phyloP scores from a whole-genome alignment of 1,139 yeast species.

The Taiozyma onychis region DNA sequence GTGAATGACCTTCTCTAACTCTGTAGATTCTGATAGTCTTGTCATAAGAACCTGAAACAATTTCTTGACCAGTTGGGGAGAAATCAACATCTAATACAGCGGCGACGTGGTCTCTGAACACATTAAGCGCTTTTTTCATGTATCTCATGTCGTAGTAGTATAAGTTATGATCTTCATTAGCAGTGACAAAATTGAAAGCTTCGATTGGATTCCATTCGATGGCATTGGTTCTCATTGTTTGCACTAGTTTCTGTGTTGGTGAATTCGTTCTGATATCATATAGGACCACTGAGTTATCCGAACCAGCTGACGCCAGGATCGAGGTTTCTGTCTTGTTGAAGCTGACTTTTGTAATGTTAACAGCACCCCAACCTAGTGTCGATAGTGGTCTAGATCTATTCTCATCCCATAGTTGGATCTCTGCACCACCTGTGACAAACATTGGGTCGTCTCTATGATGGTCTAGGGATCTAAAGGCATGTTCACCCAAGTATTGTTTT shows the following conservation, averaged over 20 bases:
- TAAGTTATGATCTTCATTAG: conserved; percentile 90
- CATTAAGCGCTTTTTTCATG: conserved; percentile 69
- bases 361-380: conserved; percentile 93
- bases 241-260: conserved; percentile 86
- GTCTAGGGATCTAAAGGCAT: conserved; percentile 80
- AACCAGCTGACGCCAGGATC: conserved; percentile 84
- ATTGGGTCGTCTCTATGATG: conserved; percentile 70
- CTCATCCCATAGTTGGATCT: conserved; percentile 86
- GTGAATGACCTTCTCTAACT: conserved; percentile 78
- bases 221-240: conserved; percentile 77
- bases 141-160: conserved; percentile 97
- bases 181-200: conserved; percentile 89
- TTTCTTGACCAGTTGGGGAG: conserved; percentile 94
- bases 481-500: conserved; percentile 78
- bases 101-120: conserved; percentile 92
- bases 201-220: conserved; percentile 98
- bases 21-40: conserved; percentile 81
- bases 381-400: conserved; percentile 71
- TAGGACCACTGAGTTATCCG: conserved; percentile 84
- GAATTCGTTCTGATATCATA: conserved; percentile 91
- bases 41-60: conserved; percentile 94
- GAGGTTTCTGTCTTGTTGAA: conserved; percentile 91
- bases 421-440: conserved; percentile 92
- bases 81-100: conserved; percentile 94
- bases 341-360: conserved; percentile 73